A percentile compares a stretch with the other conserved stretches of the same genome.
Conservation (phyloP, 345 rosid species). For the Brassica nigra region DNA sequence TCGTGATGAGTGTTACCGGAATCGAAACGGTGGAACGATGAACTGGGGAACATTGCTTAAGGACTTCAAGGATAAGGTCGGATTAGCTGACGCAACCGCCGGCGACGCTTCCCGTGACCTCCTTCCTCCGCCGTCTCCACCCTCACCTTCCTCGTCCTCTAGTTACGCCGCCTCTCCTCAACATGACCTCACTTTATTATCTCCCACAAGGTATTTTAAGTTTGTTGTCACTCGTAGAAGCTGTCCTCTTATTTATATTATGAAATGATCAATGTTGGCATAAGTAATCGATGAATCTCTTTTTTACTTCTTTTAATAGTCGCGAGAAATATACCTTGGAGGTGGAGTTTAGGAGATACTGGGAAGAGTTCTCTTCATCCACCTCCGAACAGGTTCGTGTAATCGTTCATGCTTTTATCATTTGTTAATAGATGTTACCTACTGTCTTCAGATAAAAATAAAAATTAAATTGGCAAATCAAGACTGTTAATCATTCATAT, state of each 20-base stretch:
- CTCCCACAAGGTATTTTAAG: constrained; percentile 65
- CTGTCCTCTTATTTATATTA: not conserved
- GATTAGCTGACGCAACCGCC: constrained; percentile 57
- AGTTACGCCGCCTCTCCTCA: constrained; percentile 46
- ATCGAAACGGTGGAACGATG: constrained; percentile 54
- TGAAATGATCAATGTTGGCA: constrained; percentile 15
- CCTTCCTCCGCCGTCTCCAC: constrained; percentile 46
- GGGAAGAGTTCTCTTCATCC: constrained; percentile 98
- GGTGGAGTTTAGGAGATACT: constrained; percentile 86
- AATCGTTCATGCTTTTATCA: not conserved
- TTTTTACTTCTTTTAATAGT: constrained; percentile 27
- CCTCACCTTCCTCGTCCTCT: constrained; percentile 47
- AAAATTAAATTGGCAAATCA: not conserved
- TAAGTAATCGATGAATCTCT: not conserved
- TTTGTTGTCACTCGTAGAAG: not conserved
- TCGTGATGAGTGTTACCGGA: constrained; percentile 2
- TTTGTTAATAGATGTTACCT: constrained; percentile 4
- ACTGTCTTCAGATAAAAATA: not conserved
- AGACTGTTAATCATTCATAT: constrained; percentile 33
- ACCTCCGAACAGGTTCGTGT: constrained; percentile 78
- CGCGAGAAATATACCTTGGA: constrained; percentile 83
- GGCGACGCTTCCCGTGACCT: constrained; percentile 45
- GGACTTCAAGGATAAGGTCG: constrained; percentile 91
- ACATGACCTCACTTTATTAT: constrained; percentile 45
- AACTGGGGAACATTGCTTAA: constrained; percentile 90